These are phyloP conservation scores for Naganishia sp. DNA, from an alignment of 1,284 basidiomycete genomes.

Conservation along the genomic window DNA sequence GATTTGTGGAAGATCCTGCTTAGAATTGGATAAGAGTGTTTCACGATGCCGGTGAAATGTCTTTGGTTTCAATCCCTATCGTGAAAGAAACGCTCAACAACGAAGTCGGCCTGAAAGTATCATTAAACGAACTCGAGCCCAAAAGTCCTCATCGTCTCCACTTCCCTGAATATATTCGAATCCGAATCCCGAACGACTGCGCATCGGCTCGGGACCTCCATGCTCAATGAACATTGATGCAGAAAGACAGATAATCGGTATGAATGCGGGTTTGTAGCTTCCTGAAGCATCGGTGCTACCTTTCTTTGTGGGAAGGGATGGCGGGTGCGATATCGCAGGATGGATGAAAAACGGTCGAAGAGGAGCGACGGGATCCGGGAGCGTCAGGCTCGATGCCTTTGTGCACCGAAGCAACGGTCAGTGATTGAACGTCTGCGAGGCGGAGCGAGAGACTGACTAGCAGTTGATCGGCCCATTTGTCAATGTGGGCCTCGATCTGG, in stretches of 20 bases:
- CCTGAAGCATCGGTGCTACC: constrained; percentile 19
- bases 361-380: constrained; percentile 47
- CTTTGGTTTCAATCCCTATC: constrained; percentile 46
- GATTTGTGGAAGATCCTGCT: constrained; percentile 44
- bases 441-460: constrained; percentile 39
- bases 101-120: not conserved
- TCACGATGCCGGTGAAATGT: constrained; percentile 45
- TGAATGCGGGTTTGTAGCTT: constrained; percentile 34
- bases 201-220: constrained; percentile 35
- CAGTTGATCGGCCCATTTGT: constrained; percentile 76
- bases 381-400: constrained; percentile 47
- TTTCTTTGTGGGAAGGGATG: constrained; percentile 35
- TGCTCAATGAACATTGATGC: constrained; percentile 49
- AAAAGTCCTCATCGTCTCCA: constrained; percentile 55
- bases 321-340: constrained; percentile 43
- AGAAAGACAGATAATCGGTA: constrained; percentile 52
- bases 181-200: constrained; percentile 41
- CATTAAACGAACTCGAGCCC: constrained; percentile 44
- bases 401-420: not conserved
- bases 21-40: constrained; percentile 38
- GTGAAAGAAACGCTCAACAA: not conserved
- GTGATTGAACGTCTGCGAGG: not conserved
- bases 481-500: constrained; percentile 65
- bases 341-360: constrained; percentile 54
- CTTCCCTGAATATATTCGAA: constrained; percentile 54